Percentiles rank a stretch among this genome's conserved stretches.
These are phyloP conservation scores for Nicotiana tomentosiformis DNA, from an alignment of 257 asterid species.

Conservation along the genomic window DNA sequence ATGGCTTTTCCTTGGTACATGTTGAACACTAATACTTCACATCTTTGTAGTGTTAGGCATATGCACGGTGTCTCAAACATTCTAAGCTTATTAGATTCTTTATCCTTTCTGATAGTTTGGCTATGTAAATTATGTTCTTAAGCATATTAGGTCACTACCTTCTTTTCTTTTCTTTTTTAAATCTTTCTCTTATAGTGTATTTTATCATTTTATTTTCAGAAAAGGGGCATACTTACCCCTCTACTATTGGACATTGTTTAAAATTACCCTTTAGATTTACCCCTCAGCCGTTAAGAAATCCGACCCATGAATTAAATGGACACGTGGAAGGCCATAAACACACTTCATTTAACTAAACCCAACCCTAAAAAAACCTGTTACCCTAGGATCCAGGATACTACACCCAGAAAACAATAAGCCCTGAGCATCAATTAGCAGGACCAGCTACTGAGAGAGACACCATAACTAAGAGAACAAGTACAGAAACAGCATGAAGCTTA, in stretches of 20 bases:
- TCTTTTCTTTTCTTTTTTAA: background rate
- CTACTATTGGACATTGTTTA: too few relatives aligned
- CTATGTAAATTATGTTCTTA: background rate
- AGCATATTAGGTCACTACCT: background rate
- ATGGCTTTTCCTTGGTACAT: background rate
- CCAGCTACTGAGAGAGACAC: background rate
- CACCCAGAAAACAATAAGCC: slow-evolving; percentile 8
- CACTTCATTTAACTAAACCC: too few relatives aligned
- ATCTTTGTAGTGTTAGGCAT: background rate
- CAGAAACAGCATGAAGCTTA: slow-evolving; percentile 30
- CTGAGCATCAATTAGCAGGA: background rate
- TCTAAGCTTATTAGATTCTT: background rate
- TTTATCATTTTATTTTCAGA: background rate
- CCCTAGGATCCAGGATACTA: too few relatives aligned
- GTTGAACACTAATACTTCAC: background rate
- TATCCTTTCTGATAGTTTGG: background rate
- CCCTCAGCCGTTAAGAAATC: too few relatives aligned
- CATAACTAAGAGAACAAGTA: slow-evolving; percentile 3
- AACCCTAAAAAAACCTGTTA: too few relatives aligned
- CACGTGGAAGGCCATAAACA: too few relatives aligned
- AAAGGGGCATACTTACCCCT: too few relatives aligned
- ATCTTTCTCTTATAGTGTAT: background rate
- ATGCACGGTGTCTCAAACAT: background rate
- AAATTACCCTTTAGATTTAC: too few relatives aligned
- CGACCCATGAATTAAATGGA: too few relatives aligned